phyloP scores from a whole-genome alignment of 2,329 filamentous ascomycete species.

The Pseudodiploospora longispora region DNA sequence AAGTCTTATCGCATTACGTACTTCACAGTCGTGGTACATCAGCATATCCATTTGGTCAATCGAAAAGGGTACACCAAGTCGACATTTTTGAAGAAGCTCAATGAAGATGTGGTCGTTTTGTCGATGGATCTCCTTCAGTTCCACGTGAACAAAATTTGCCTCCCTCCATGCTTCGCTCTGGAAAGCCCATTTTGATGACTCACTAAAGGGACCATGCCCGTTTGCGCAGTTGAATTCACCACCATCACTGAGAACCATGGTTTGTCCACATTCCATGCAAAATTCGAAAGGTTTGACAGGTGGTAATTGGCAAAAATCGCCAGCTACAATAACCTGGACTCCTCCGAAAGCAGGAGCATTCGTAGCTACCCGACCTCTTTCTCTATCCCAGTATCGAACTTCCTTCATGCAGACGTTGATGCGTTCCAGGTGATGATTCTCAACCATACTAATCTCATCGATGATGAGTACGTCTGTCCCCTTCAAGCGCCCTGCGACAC shows the following conservation, averaged over 20 bases:
- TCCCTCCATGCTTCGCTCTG: conserved; percentile 46
- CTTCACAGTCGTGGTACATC: conserved; percentile 4
- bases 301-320: conserved; percentile 52
- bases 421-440: conserved; percentile 33
- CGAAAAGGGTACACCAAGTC: conserved; percentile 1
- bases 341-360: conserved; percentile 15
- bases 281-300: conserved; percentile 46
- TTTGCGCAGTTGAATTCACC: conserved; percentile 3
- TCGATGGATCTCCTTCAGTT: conserved; percentile 48
- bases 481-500: conserved; percentile 28
- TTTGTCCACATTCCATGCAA: conserved; percentile 13
- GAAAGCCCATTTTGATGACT: conserved; percentile 56
- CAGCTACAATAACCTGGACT: conserved; percentile 18
- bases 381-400: conserved; percentile 1
- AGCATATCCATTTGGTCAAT: conserved; percentile 1
- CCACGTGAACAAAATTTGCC: conserved; percentile 44
- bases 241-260: conserved; percentile 11
- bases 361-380: no score
- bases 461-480: conserved; percentile 50
- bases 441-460: conserved; percentile 61
- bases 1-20: conserved; percentile 4
- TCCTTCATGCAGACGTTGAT: conserved; percentile 26
- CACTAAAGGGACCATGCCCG: conserved; percentile 11
- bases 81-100: conserved; percentile 7
- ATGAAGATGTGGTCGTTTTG: conserved; percentile 37